Base-by-base conservation (phyloP, 257 asterid species). In the Gentiana macrophylla region DNA sequence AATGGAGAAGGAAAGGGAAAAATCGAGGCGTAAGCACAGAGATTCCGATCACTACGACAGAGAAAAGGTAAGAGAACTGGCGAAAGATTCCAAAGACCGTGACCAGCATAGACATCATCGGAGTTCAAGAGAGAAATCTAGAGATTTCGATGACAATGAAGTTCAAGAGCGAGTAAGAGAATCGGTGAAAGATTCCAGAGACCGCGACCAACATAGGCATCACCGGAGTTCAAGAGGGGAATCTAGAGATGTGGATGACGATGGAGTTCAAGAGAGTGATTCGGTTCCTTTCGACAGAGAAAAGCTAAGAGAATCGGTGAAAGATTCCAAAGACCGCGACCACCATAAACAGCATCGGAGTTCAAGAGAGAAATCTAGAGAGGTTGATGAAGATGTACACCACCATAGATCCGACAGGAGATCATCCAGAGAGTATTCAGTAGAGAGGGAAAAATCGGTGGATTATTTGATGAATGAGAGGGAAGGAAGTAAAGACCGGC, bases 1-100 rank as follows among this genome's bases (percentile, higher is more conserved):
- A 10, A 41, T 72, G 84, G 87, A 83, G 63, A 79, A 74, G 74
- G 87, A 83, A 62, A 79, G 72, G 74, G 91, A 79, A 35, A 77
- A 60, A 56, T 77, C 87, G 52, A 80, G 68, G 73, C 82, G 84
- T 53, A 86, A 66, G 37, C 54, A 46, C 35, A 52, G 54, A 15
- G 67, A 53, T 53, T 62, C 60, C 54, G 67, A 62, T 62, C 9
- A 38, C 8, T 41, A 38, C 8, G 44, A 38, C 8, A 41, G 46
- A 41, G 6, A 7, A 10, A 41, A 41, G 46, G 80, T 72, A n/a
- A 67, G 77, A 66, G 84, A 79, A 37, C 68, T 79, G 52, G 12
- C 49, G 6, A 57, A 59, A 8, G 74, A 44, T 54, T 49, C 52
- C 33, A 50, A 66, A 37, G 59, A 55, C 4, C 60, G 60, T 1